phyloP scores from a whole-genome alignment of 106 monocot species.

The Triglochin maritima region DNA sequence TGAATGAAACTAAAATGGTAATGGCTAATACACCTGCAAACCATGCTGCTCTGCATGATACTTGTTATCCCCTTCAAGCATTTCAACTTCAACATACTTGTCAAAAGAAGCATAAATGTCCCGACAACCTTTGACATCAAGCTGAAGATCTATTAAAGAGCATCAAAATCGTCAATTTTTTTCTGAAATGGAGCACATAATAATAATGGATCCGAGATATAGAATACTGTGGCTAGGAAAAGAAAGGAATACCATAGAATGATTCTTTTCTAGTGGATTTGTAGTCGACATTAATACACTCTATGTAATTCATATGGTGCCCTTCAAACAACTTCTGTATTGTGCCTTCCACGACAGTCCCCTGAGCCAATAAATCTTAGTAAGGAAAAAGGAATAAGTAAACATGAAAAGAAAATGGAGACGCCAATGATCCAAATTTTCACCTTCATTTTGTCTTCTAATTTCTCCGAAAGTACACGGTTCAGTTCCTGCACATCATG shows the following conservation, averaged over 20 bases:
- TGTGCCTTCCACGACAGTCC: slow-evolving; percentile 92
- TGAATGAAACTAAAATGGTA: not conserved
- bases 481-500: slow-evolving; percentile 91
- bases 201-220: not conserved
- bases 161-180: not conserved
- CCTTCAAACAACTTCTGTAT: slow-evolving; percentile 96
- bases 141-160: slow-evolving; percentile 49
- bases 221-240: not conserved
- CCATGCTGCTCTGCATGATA: slow-evolving; percentile 87
- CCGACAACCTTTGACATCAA: slow-evolving; percentile 85
- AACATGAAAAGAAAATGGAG: not conserved
- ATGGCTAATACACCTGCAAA: slow-evolving; percentile 36
- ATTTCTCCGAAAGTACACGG: slow-evolving; percentile 75
- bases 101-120: slow-evolving; percentile 95
- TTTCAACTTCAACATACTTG: slow-evolving; percentile 86
- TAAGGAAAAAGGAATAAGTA: not conserved
- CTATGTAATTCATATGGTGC: slow-evolving; percentile 89
- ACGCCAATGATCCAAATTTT: not conserved
- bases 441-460: slow-evolving; percentile 96
- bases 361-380: slow-evolving; percentile 26
- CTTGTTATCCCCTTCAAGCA: slow-evolving; percentile 86
- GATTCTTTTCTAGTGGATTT: slow-evolving; percentile 90
- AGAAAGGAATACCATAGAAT: slow-evolving; percentile 55
- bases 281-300: slow-evolving; percentile 85
- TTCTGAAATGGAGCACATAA: not conserved